Evolutionary conservation across 2,329 filamentous ascomycete species (phyloP).

Genomic region (Clonostachys byssicola): DNA sequence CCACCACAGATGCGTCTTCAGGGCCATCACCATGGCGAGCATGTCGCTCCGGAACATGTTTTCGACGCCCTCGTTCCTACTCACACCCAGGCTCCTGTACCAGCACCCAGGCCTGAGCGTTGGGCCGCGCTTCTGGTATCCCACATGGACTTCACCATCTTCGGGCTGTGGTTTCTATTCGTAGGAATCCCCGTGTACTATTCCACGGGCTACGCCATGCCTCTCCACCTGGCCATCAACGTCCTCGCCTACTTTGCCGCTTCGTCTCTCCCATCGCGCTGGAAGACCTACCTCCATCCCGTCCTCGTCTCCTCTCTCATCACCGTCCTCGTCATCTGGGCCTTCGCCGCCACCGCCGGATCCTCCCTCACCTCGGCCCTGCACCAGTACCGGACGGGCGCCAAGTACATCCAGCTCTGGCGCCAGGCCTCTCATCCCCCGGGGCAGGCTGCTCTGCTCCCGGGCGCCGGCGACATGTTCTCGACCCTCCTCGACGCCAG

Average conservation of each 20-base stretch:
- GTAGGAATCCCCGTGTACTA: constrained; percentile 53
- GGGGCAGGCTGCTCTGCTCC: constrained; percentile 11
- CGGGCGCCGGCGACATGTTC: constrained; percentile 55
- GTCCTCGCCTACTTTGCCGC: constrained; percentile 48
- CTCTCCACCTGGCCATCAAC: constrained; percentile 38
- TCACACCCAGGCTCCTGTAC: constrained; percentile 31
- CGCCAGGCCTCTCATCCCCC: constrained; percentile 15
- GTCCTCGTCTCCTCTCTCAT: constrained; percentile 51
- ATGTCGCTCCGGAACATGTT: background rate
- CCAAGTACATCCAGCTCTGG: constrained; percentile 50
- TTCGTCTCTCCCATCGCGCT: constrained; percentile 38
- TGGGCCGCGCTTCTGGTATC: constrained; percentile 43
- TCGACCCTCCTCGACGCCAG: constrained; percentile 49
- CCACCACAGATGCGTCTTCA: constrained; percentile 18
- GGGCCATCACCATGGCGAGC: constrained; percentile 10
- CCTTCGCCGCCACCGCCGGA: constrained; percentile 40
- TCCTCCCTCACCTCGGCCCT: constrained; percentile 34
- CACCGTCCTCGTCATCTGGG: constrained; percentile 48
- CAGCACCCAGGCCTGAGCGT: constrained; percentile 37
- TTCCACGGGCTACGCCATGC: constrained; percentile 44
- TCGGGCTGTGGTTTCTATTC: constrained; percentile 37
- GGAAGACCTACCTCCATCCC: constrained; percentile 51
- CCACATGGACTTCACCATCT: constrained; percentile 41
- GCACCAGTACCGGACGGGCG: constrained; percentile 42
- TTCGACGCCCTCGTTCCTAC: constrained; percentile 4